A percentile compares a stretch with the other conserved stretches of the same genome.
Evolutionary conservation across 257 asterid species (phyloP).

Genomic region (Solanum verrucosum): DNA sequence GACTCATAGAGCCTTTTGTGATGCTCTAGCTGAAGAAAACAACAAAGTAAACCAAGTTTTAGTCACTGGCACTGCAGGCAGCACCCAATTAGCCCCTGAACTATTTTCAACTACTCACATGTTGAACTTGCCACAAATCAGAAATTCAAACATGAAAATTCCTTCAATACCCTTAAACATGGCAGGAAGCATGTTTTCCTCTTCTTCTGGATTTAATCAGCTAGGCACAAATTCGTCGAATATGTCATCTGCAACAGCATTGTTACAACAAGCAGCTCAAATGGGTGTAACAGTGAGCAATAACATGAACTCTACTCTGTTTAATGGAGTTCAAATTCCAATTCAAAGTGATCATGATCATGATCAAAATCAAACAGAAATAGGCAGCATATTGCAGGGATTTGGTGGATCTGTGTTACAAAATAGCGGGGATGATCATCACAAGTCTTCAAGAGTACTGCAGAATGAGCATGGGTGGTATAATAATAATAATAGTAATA

Average conservation of each 20-base stretch:
- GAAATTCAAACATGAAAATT: not conserved
- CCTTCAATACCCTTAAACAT: not conserved
- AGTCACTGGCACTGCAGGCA: not conserved
- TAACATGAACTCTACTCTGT: not conserved
- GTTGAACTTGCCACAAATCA: not conserved
- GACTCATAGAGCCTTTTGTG: constrained; percentile 10
- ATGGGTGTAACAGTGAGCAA: not conserved
- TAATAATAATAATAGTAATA: not conserved
- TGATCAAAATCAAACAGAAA: not conserved
- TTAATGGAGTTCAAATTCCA: not conserved
- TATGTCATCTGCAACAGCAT: constrained; percentile 3
- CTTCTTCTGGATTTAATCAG: constrained; percentile 1
- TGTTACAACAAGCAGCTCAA: constrained; percentile 10
- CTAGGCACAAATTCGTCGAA: not conserved
- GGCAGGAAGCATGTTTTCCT: not conserved
- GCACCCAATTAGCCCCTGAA: not conserved
- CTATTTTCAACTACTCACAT: not conserved
- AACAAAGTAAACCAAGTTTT: not conserved
- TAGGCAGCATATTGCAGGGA: not conserved
- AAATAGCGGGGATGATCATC: not conserved
- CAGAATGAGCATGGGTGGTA: not conserved
- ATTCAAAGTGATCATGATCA: not conserved
- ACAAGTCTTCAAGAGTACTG: not conserved
- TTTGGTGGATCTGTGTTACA: not conserved
- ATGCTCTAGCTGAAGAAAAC: constrained; percentile 5